Base-by-base conservation (phyloP, 306 rosid species). In the Carpinus viminea region DNA sequence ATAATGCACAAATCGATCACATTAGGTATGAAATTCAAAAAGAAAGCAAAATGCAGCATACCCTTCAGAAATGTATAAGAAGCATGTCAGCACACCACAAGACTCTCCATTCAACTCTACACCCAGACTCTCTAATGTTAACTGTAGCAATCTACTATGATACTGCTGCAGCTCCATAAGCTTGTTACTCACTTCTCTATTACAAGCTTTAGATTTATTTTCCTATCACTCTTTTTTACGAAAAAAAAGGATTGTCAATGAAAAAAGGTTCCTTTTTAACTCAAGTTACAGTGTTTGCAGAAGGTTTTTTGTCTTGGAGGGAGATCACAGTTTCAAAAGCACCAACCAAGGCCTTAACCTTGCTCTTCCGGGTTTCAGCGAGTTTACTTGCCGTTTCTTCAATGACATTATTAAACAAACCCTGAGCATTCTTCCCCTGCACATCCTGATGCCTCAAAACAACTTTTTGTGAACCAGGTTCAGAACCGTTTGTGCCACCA, bases 281-380 rank as follows among this genome's bases (percentile, higher is more conserved):
- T 89, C 91, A 88, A 78, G 70, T 56, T 72, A 45, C 77, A 52
- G 73, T 69, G 79, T 82, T 83, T 72, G 89, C 75, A 76, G 90
- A 65, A 71, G 90, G 90, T 45, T 91, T 91, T 64, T 80, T 81
- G 82, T 95, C 98, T 41, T 95, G 98, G 60, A 95, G 99, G 71
- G 96, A 95, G 84, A 95, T 95, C 71, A 92, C 97, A 57, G 98
- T 89, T 90, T 95, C 98, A 72, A 95, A 95, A 72, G 98, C 98
- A 77, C 98, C 95, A 78, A 95, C 98, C 87, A 95, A 85, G 72
- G 98, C 98, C 83, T 95, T 95, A 74, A 95, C 98, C 88, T 92
- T 95, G 88, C 98, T 95, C 89, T 90, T 92, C 78, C 87, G 83
- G 60, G 89, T 47, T 84, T 87, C 95, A 8, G 75, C 98, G 1